phyloP scores from a whole-genome alignment of 1,139 yeast species.

The Yamadazyma dendronema region DNA sequence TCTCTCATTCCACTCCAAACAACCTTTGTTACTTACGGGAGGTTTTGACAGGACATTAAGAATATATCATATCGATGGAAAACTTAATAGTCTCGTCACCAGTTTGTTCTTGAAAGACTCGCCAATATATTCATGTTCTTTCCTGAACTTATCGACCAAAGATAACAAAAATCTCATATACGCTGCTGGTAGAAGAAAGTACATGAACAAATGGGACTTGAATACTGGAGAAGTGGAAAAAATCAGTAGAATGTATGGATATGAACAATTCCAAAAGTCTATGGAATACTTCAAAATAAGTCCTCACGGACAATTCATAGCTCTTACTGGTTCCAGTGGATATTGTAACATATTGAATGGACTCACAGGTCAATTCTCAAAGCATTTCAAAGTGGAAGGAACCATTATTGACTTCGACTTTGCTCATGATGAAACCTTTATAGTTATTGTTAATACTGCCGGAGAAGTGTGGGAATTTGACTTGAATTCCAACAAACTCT shows the following conservation, averaged over 20 bases:
- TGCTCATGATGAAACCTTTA: conserved; percentile 49
- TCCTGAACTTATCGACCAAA: conserved; percentile 44
- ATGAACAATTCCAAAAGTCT: conserved; percentile 79
- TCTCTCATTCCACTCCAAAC: conserved; percentile 78
- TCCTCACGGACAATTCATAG: conserved; percentile 67
- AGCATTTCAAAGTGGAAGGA: conserved; percentile 88
- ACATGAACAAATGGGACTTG: conserved; percentile 90
- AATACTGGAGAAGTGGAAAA: conserved; percentile 75
- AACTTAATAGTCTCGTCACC: conserved; percentile 73
- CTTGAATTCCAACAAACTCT: conserved; percentile 40
- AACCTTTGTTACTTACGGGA: conserved; percentile 81
- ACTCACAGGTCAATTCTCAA: conserved; percentile 77
- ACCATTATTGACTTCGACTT: conserved; percentile 78
- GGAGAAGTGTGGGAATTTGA: conserved; percentile 94
- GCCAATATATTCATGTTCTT: conserved; percentile 76
- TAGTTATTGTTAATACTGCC: conserved; percentile 67
- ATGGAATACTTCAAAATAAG: conserved; percentile 83
- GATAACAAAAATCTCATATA: conserved; percentile 54
- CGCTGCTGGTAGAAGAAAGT: conserved; percentile 90
- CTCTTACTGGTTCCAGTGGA: conserved; percentile 80
- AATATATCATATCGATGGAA: conserved; percentile 91
- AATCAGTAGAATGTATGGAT: conserved; percentile 87
- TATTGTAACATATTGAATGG: conserved; percentile 85
- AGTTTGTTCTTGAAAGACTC: conserved; percentile 75
- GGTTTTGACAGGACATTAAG: conserved; percentile 91